Base-by-base conservation (phyloP, 129 eudicot genomes). In the Oenanthe sinensis region DNA sequence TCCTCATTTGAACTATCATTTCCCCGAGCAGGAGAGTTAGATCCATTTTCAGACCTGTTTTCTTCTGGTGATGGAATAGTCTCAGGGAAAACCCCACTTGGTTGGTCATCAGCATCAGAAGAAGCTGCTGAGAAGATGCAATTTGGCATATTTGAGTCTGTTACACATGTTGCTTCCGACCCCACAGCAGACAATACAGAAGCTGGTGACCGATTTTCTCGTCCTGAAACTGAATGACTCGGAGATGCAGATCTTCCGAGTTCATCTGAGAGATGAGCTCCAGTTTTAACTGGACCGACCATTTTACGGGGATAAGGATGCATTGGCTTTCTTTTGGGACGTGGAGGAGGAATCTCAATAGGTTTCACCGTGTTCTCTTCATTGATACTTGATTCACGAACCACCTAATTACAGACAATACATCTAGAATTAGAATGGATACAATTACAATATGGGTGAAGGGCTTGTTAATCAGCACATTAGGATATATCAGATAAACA, bases 301-400 rank as follows among this genome's bases (percentile, higher is more conserved):
- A 80, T 78, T 78, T 95, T 95, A 60, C 98, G 98, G 63, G 98
- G 98, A 80, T 95, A 95, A 4, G 98, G 98, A 78, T 95, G 97
- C 93, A 87, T 81, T 0, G 98, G 98, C 75, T 95, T 95, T 69
- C 97, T 81, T 82, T 95, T 95, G 1, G 98, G 98, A 58, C 98
- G 88, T 77, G 98, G 97, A 12, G 98, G 98, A 5, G 98, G 98
- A 33, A 95, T 95, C 79, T 95, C 98, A 16, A 87, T 86, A n/a
- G 96, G 88, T 82, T 91, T 92, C 84, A 79, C 87, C 16, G 85
- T 84, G 83, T 52, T 79, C 1, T 73, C 83, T 62, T 91, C 92
- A 50, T 86, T 86, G 43, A 78, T 79, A 79, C 75, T 91, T 15
- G 96, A 85, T 62, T 95, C 96, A 33, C 98, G 96, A 46, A 85